Base-by-base conservation (phyloP, 208 protist species). In the Novymonas esmeraldas region DNA sequence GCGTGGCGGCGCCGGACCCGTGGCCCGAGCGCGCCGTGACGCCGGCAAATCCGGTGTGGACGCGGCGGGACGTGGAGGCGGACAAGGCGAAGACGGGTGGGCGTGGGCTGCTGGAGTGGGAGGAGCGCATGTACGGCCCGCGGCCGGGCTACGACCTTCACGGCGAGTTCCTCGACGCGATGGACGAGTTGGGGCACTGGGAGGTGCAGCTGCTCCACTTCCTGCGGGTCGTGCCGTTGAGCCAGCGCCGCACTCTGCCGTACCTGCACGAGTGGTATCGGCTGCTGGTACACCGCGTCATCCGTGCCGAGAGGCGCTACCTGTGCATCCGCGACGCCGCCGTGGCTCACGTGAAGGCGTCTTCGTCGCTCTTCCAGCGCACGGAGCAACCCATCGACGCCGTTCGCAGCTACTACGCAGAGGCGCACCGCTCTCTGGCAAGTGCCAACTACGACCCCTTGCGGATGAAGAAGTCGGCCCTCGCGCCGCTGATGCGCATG, bases 171-270 rank as follows among this genome's bases (percentile, higher is more conserved):
- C 38, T 80, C 18, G 90, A 95, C 61, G 78, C 90, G 18, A 79
- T 89, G 62, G 90, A 95, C 26, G 90, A 95, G 70, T 63, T 95
- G 22, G 82, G 79, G 26, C 65, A 92, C 66, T 95, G 90, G 87
- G 87, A 92, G 64, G 67, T 55, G 51, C 49, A 71, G 31, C 74
- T 93, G 62, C 62, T 95, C 10, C 36, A 60, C 14, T 95, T 93
- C 70, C 49, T 95, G 31, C 79, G 86, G 3, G 76, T 52, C 18
- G 82, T 74, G 10, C 87, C 90, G 1, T 69, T 93, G 22, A 65
- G 71, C 28, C 84, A 90, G 74, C 86, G 90, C 34, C 84, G 90
- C 24, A 89, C 77, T 20, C 59, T 95, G 42, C 90, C 90, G 10
- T 84, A 78, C 36, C 56, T 95, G 46, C 85, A 95, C 59, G 90